Base-by-base conservation (phyloP, 179 eudicot species). In the Heliamphora pulchella region DNA sequence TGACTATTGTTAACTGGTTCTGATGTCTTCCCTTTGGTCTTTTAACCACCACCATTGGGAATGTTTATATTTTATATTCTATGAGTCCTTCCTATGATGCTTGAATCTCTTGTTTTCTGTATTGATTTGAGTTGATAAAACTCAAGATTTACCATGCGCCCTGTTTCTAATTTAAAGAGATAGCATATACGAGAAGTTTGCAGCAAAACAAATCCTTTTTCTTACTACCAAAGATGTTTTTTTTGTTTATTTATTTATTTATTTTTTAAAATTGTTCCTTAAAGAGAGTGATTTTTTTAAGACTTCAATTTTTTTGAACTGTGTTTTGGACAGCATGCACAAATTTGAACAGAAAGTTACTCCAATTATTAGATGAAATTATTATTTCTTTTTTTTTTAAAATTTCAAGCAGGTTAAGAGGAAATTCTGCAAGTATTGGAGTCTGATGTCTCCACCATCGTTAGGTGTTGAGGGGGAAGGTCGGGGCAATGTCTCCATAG, bases 391-490 rank as follows among this genome's bases (percentile, higher is more conserved):
- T 47, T 68, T 64, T 64, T n/a, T 18, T 18, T 76, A 5, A 15
- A 1, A 59, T 76, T 57, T 57, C 14, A 20, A 66, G 14, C 77
- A 83, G 85, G 75, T 62, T 14, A n/a, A 65, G 75, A 66, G 61
- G 50, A 61, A 75, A 62, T 39, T 80, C 61, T 44, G 48, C 68
- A 65, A 79, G 63, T 67, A 63, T 41, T 69, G 78, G 51, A 80
- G 22, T 80, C 77, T 87, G 83, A 93, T 93, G 98, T 84, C 94
- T 83, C 92, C 93, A 81, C 92, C 92, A 61, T 55, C 87, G 81
- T 22, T 88, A 81, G 91, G 90, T 82, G 79, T 90, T 81, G 98
- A 93, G 85, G 97, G 86, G 86, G 91, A 88, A 79, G 89, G 88
- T 80, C 92, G 81, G 80, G 86, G 68, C 77, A 88, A 82, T 86